Evolutionary conservation across 78 protist genomes (phyloP).

Genomic region (Andalucia godoyi): DNA sequence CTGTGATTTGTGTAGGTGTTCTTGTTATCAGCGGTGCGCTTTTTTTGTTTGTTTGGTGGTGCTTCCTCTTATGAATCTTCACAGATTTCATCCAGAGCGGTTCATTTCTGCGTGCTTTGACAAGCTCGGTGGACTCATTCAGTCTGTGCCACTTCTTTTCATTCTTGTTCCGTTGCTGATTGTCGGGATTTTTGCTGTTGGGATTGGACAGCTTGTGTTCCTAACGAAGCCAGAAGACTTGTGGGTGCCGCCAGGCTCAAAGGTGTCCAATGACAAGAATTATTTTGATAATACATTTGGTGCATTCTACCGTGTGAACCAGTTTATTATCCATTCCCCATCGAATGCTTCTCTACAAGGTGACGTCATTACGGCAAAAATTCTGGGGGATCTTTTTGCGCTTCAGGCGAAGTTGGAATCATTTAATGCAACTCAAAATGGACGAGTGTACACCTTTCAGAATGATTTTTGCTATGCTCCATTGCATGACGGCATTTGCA

Average conservation of each 20-base stretch:
- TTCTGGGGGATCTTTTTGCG: neutral
- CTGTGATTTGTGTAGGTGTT: too few relatives aligned
- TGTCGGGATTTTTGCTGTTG: neutral
- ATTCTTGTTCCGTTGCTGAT: neutral
- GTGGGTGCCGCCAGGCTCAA: constrained; percentile 9
- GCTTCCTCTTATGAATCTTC: too few relatives aligned
- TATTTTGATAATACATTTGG: constrained; percentile 18
- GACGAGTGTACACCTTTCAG: neutral
- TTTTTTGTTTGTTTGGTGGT: too few relatives aligned
- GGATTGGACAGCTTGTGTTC: neutral
- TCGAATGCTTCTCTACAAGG: neutral
- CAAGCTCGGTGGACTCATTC: too few relatives aligned
- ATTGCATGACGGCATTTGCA: neutral
- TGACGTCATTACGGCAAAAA: neutral
- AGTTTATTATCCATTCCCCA: constrained; percentile 6
- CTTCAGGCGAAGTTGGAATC: neutral
- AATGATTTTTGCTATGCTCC: constrained; percentile 11
- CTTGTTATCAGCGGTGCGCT: too few relatives aligned
- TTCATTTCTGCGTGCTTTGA: too few relatives aligned
- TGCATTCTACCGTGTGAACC: constrained; percentile 11
- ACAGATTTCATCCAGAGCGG: too few relatives aligned
- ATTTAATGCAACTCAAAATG: neutral
- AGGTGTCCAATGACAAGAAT: neutral
- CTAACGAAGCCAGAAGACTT: constrained; percentile 9
- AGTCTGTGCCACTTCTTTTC: neutral